Percentiles rank a stretch among this genome's conserved stretches.
phyloP scores from a whole-genome alignment of 2,329 filamentous ascomycete genomes.

The Cordyceps cateniannulata region DNA sequence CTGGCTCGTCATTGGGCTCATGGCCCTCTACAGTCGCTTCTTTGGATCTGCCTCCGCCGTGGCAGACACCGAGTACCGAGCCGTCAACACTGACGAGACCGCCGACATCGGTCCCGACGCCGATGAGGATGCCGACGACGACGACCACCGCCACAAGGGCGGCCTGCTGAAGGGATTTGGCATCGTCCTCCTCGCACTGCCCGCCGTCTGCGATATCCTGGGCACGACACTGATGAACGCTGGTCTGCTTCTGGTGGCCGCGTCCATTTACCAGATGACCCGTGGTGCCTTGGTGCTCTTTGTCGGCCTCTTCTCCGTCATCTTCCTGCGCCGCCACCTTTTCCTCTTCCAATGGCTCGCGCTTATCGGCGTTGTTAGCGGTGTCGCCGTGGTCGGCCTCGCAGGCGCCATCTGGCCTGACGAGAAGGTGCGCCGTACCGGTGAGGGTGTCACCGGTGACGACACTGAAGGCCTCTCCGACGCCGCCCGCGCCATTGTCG shows the following conservation, averaged over 20 bases:
- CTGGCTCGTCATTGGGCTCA: slow-evolving; percentile 79
- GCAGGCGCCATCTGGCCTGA: slow-evolving; percentile 77
- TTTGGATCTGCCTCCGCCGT: slow-evolving; percentile 33
- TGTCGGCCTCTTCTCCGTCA: slow-evolving; percentile 88
- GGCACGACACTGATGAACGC: slow-evolving; percentile 98
- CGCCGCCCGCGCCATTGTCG: slow-evolving; percentile 58
- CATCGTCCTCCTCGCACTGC: slow-evolving; percentile 70
- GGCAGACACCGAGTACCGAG: slow-evolving; percentile 55
- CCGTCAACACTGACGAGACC: slow-evolving; percentile 46
- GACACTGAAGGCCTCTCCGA: slow-evolving; percentile 29
- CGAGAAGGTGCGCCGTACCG: slow-evolving; percentile 37
- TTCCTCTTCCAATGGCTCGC: slow-evolving; percentile 89
- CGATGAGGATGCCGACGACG: slow-evolving; percentile 34
- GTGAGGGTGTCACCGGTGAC: slow-evolving; percentile 23
- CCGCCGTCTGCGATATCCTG: slow-evolving; percentile 87
- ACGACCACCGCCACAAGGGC: slow-evolving; percentile 32
- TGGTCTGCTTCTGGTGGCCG: slow-evolving; percentile 85
- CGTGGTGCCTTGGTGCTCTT: slow-evolving; percentile 90
- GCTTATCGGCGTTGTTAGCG: slow-evolving; percentile 76
- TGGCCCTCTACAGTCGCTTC: slow-evolving; percentile 59
- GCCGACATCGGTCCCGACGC: slow-evolving; percentile 32
- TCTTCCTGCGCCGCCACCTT: slow-evolving; percentile 77
- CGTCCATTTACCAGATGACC: slow-evolving; percentile 98
- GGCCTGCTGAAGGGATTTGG: slow-evolving; percentile 64
- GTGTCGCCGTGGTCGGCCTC: slow-evolving; percentile 84